Conservation (phyloP, 176 grass and related monocot species). For the Themeda triandra region DNA sequence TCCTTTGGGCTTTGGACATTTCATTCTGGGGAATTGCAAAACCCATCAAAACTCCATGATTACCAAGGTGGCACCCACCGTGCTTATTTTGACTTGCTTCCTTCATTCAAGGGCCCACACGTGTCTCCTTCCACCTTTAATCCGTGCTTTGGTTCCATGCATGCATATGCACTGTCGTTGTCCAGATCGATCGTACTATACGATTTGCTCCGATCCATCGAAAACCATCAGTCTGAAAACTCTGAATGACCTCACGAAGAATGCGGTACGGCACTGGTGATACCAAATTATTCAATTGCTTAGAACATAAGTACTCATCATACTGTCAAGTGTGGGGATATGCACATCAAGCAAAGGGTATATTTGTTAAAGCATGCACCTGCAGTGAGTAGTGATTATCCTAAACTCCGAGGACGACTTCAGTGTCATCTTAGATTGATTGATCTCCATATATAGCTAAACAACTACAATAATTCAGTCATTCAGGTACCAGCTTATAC, state of each 20-base stretch:
- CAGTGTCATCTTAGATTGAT: conserved; percentile 8
- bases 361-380: not conserved
- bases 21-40: not conserved
- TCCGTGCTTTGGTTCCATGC: not conserved
- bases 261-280: not conserved
- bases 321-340: conserved; percentile 11
- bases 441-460: not conserved
- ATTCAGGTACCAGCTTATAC: too few species aligned
- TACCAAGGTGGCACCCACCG: not conserved
- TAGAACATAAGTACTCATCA: conserved; percentile 2
- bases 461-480: too few species aligned
- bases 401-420: not conserved
- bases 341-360: not conserved
- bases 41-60: not conserved
- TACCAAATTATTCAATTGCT: not conserved
- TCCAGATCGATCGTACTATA: not conserved
- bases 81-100: not conserved
- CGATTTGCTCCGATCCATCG: not conserved
- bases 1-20: not conserved
- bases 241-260: not conserved
- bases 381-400: not conserved
- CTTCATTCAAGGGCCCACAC: not conserved
- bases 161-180: not conserved
- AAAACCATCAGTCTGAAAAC: not conserved
- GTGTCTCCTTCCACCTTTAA: not conserved